Base-by-base conservation (phyloP, 2,329 filamentous ascomycete genomes). In the Pseudogymnoascus sp. region DNA sequence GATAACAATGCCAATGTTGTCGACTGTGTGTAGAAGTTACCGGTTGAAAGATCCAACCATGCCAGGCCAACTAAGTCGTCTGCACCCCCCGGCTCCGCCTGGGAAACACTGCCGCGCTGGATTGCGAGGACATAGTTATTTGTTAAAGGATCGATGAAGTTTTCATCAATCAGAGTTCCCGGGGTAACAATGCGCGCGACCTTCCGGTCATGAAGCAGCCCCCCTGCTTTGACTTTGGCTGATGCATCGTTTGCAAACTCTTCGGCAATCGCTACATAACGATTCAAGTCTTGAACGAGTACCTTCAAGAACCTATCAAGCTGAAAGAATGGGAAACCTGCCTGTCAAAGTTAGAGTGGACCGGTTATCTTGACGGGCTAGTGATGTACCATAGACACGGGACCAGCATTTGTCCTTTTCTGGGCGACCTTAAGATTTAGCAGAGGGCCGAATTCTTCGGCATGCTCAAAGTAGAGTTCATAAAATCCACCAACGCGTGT, bases 401-500 rank as follows among this genome's bases (percentile, higher is more conserved):
- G 83, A 0, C 89, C 90, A 7, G 86, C 87, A 38, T 78, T 89
- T n/a, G 89, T 91, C 74, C 86, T 92, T 73, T 91, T 94, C 62
- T 83, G 83, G 2, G 89, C 87, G 62, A 96, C 86, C 74, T 97
- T 97, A 71, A 99, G 77, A 69, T 92, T 94, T 66, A 99, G 80
- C 49, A 96, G 78, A 1, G 92, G 90, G 1, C 89, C 93, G 73
- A 89, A 89, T 71, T 96, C 87, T 63, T 96, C 90, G 10, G 95
- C 94, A 73, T 99, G 92, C 69, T 96, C 89, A 74, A 97, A 95
- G 77, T 99, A 99, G 63, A 99, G 79, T 83, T 99, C 94, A 75
- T 97, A 99, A 76, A 99, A 99, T 64, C 92, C 88, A 62, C 94
- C 94, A 29, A 99, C 92, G 63, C 93, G 85, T 3, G 94, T 99